Evolutionary conservation across 2,329 filamentous ascomycete genomes (phyloP), one percentile per base, ranked within the genome.

Genomic region (Colletotrichum kahawae): DNA sequence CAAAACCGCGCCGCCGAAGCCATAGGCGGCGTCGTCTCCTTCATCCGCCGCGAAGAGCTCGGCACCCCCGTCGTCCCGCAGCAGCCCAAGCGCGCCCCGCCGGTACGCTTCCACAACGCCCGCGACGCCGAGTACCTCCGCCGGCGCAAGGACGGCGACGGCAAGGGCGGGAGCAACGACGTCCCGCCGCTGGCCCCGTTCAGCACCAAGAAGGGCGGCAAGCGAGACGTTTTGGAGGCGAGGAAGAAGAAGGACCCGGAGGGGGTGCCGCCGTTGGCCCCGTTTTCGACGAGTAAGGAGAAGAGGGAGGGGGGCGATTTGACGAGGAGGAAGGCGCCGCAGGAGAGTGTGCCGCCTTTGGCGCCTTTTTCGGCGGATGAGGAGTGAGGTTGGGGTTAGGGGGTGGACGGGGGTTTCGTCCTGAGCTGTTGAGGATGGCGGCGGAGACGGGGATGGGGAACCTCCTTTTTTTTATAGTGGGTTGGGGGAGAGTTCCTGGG

Each of bases 21-120:
- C 56, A 72, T 75, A 33, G 72, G 72, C 63, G 63, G 63, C 33
- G 43, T 75, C 56, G 63, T 72, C 27, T 51, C 38, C 63, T 63
- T 72, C 63, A 72, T 72, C 56, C 69, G 69, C 56, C 56, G 72
- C 69, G 72, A 75, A 14, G 56, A 75, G 33, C 62, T 34, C 56
- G 68, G 68, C 18, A 13, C 34, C 6, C 24, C 72, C 21, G 63
- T 64, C 56, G 43, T 72, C 16, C 56, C 67, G 21, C 56, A 57
- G 13, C 38, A 72, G 18, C 48, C 67, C 16, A 67, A 63, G 38
- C 72, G 72, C 2, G 36, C 38, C 2, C 48, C 56, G 3, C 54
- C 63, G 36, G 38, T 75, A n/a, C 69, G 69, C 12, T 67, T 75
- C 56, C 63, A 67, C 43, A 67, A 36, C 63, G 62, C n/a, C 14